Evolutionary conservation across 2,329 filamentous ascomycete species (phyloP).

Genomic region (Raffaelea ambrosiae): DNA sequence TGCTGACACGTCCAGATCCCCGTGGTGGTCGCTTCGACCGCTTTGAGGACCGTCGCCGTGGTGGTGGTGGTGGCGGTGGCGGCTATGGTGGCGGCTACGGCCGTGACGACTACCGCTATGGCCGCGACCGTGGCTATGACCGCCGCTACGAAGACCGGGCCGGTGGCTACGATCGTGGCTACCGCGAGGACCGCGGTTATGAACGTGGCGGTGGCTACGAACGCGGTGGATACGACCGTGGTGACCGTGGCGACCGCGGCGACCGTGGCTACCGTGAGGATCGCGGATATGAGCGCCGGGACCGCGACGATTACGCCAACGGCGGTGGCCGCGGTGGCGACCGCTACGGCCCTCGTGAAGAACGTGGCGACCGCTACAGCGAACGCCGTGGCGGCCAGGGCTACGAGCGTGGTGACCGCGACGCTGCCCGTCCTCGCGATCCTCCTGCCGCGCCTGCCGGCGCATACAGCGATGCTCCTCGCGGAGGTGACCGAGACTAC

Average conservation of each 20-base stretch:
- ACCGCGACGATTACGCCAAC: conserved; percentile 30
- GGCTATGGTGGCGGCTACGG: conserved; percentile 45
- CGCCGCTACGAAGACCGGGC: conserved; percentile 16
- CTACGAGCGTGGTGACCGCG: conserved; percentile 12
- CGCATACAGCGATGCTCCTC: conserved; percentile 32
- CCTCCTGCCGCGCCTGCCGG: conserved; percentile 14
- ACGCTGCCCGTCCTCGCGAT: conserved; percentile 20
- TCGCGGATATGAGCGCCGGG: conserved; percentile 42
- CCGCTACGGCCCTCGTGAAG: conserved; percentile 39
- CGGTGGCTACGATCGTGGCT: conserved; percentile 41
- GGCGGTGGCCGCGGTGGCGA: conserved; percentile 35
- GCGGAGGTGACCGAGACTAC: conserved; percentile 36
- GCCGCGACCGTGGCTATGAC: conserved; percentile 26
- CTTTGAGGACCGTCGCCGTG: conserved; percentile 57
- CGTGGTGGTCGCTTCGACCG: conserved; percentile 43
- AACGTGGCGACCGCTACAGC: conserved; percentile 29
- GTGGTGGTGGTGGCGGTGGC: conserved; percentile 47
- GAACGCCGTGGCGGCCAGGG: conserved; percentile 26
- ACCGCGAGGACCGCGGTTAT: conserved; percentile 36
- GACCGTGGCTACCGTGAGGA: conserved; percentile 26
- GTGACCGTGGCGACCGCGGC: conserved; percentile 48
- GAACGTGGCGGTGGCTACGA: conserved; percentile 31
- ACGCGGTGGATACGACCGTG: conserved; percentile 38
- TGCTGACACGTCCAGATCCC: conserved; percentile 33
- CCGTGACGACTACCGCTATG: conserved; percentile 28